Evolutionary conservation across 805 yeast genomes (phyloP), one percentile per base, ranked within the genome.

Genomic region (Yarrowia yakushimensis): DNA sequence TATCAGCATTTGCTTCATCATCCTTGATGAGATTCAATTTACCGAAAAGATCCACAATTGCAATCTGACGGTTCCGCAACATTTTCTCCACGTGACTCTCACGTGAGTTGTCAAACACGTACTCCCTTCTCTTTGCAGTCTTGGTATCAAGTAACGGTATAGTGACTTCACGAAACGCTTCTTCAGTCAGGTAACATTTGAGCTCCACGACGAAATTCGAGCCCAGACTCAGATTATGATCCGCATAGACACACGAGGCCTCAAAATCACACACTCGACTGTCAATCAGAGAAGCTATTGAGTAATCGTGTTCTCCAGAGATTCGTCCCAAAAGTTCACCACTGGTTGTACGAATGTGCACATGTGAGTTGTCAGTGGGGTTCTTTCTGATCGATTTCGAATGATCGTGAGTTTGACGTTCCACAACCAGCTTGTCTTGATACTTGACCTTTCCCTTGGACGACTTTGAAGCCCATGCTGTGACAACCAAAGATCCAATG

Each of bases 191-290:
- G 69, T 72, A 88, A 64, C 90, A 82, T 67, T 90, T 88, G 4
- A 89, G 73, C 68, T 85, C 89, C 0, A 90, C 76, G 22, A 82
- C 77, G 68, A 92, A 86, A 1, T 86, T 78, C 69, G 90, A 96
- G 3, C 97, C 98, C 1, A 85, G 81, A 10, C 87, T 78, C 33
- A 91, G 71, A 30, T 85, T 71, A 11, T 77, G 75, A 18, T 85
- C 87, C 42, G 85, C 82, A 68, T 79, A 82, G 8, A 87, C 78
- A 34, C 88, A 78, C 0, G 82, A 78, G 0, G 83, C 83, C 39
- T 81, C 81, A 67, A 89, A 85, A 1, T 70, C 69, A 39, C 87
- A 81, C 3, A 84, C 77, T 8, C 78, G 76, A 10, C 81, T 72
- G 61, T 83, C 88, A 2, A 88, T 62, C 31, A 91, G 76, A 0